Conservation (phyloP, 176 grass and related monocot genomes). For the Zea mays region Zm-B73-REFERENCE-NAM-5.0 NC_050100.1:33244001-33244500, state of each 20-base stretch:
- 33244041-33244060: too few species aligned
- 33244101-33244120: too few species aligned
- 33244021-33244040: too few species aligned
- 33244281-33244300: not conserved
- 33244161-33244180: too few species aligned
- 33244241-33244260: not conserved
- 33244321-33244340: not conserved
- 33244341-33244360: not conserved
- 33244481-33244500: constrained; percentile 63
- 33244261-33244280: not conserved
- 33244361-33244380: not conserved
- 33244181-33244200: too few species aligned
- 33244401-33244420: not conserved
- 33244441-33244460: not conserved
- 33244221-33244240: not conserved
- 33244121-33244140: too few species aligned
- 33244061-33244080: too few species aligned
- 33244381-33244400: not conserved
- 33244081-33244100: too few species aligned
- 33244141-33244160: not conserved
- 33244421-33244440: constrained; percentile 19
- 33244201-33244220: not conserved
- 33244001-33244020: too few species aligned
- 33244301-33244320: constrained; percentile 24
- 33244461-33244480: constrained; percentile 44